phyloP scores from a whole-genome alignment of 2,329 filamentous ascomycete species.

The Apiospora malaysiana region DNA sequence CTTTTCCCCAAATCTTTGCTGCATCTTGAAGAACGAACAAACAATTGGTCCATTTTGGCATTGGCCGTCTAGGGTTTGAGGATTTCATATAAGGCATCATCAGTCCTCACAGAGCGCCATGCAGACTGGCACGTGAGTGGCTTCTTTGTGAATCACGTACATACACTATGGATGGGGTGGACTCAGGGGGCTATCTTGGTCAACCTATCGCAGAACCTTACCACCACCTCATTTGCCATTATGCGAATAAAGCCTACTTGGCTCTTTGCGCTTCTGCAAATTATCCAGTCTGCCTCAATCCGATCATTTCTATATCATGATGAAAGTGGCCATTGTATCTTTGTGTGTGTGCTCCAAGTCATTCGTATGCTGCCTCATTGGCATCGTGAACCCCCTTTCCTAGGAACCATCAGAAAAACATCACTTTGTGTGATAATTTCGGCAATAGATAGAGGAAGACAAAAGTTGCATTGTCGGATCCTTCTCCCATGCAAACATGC shows the following conservation, averaged over 20 bases:
- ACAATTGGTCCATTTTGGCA: not conserved
- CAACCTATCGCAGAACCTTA: not conserved
- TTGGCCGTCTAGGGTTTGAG: not conserved
- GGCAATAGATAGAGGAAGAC: not conserved
- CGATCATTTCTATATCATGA: too few species aligned
- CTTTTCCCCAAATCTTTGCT: not conserved
- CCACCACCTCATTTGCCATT: not conserved
- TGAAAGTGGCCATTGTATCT: not conserved
- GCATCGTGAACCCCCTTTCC: not conserved
- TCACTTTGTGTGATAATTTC: accelerated
- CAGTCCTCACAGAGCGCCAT: not conserved
- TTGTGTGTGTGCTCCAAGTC: not conserved
- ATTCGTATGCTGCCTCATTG: not conserved
- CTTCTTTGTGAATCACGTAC: not conserved
- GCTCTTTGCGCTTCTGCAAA: too few species aligned
- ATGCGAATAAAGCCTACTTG: not conserved
- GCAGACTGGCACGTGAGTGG: not conserved
- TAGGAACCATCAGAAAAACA: not conserved
- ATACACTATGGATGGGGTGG: not conserved
- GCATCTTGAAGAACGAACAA: not conserved
- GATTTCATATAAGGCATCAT: not conserved
- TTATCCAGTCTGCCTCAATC: not conserved
- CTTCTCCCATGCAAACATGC: not conserved
- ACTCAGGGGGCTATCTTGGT: not conserved
- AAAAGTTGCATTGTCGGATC: not conserved